phyloP scores from a whole-genome alignment of 768 basidiomycete genomes.

The Suillus cothurnatus region DNA sequence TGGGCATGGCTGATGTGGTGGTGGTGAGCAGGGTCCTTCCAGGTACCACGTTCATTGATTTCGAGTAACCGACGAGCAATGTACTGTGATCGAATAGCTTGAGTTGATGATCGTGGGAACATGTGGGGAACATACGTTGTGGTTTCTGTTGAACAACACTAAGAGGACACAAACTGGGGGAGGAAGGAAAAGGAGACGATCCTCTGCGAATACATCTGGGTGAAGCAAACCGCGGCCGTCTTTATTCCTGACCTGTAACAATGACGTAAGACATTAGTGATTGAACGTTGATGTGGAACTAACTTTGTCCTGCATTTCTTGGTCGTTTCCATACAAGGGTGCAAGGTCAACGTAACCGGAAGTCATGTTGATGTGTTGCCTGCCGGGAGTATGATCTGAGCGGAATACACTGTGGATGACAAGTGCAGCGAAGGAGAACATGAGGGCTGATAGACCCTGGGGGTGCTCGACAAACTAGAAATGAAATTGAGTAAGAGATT shows the following conservation, averaged over 20 bases:
- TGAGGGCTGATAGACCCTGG: conserved; percentile 72
- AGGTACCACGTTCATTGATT: conserved; percentile 77
- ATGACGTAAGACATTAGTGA: conserved; percentile 2
- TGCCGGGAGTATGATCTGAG: conserved; percentile 62
- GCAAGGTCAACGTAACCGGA: conserved; percentile 86
- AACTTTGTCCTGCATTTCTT: conserved; percentile 58
- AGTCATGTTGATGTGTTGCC: conserved; percentile 70
- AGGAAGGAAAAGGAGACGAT: conserved; percentile 76
- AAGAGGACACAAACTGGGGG: conserved; percentile 75
- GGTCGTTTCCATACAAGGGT: conserved; percentile 79
- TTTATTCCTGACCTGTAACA: conserved; percentile 35
- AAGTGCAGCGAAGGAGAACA: conserved; percentile 83
- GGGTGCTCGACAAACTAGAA: conserved; percentile 74
- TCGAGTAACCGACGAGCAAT: conserved; percentile 77
- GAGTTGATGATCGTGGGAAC: not conserved
- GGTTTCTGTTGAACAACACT: conserved; percentile 88
- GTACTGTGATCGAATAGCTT: conserved; percentile 47
- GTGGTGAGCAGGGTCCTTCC: conserved; percentile 53
- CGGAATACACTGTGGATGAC: conserved; percentile 90
- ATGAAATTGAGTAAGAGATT: conserved; percentile 10
- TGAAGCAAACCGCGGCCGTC: conserved; percentile 68
- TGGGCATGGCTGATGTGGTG: conserved; percentile 34
- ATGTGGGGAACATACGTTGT: conserved; percentile 58
- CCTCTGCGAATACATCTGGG: conserved; percentile 79
- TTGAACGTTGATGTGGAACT: conserved; percentile 20